Evolutionary conservation across 176 grass and related monocot species (phyloP), one percentile per base, ranked within the genome.

Genomic region (Hsuehochloa calcarea): DNA sequence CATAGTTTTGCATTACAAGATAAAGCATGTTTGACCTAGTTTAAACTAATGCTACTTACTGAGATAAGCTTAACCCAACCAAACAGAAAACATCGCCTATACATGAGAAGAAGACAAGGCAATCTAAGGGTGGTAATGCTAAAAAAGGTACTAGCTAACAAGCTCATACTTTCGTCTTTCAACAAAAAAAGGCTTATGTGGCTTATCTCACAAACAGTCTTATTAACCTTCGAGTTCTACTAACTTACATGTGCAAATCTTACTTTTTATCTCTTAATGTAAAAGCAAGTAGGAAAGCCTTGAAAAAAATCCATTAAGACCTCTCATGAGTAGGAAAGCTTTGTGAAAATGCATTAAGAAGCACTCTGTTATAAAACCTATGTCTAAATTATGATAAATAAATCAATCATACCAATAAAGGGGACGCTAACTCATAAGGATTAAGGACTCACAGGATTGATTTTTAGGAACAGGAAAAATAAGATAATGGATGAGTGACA

Each of bases 321-420:
- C 23, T 72, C 41, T 49, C 60, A 22, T 50, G 2, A 41, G 8
- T 29, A 67, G 61, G 29, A 74, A 67, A 85, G 45, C 40, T 40
- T 7, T 43, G 69, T 56, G 34, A 75, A 51, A 60, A 37, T 68
- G 31, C 14, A 61, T 40, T 15, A 5, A 61, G 44, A 8, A 84
- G 3, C 13, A 37, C 10, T 50, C n/a, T 71, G 38, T 11, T 45
- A 63, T 46, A 56, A n/a, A 49, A 25, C 38, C 73, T 63, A 64
- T 78, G 25, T 45, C 15, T 22, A 87, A 61, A 58, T 70, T 71
- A 50, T 87, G 49, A 25, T 1, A 78, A 66, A 65, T 62, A 14
- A 79, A 40, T 72, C 16, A 38, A 4, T 41, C 51, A 78, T 55
- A n/a, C 64, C 25, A 23, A 87, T 22, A 54, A 68, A 39, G 15